A percentile compares a stretch with the other conserved stretches of the same genome.
phyloP scores from a whole-genome alignment of 1,284 basidiomycete species.

The Marasmius fiardii region DNA sequence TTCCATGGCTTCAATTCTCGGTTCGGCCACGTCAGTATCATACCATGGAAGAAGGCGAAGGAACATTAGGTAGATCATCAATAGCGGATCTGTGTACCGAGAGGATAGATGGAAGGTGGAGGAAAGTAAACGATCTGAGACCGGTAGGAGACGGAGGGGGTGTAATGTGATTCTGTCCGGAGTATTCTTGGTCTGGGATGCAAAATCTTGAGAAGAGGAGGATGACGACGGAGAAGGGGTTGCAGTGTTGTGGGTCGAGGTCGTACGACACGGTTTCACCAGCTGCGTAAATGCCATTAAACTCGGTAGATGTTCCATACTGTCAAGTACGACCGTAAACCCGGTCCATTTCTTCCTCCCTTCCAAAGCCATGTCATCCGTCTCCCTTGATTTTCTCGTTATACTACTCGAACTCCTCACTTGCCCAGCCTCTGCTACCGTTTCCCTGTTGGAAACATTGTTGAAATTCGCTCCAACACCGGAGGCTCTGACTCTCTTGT shows the following conservation, averaged over 20 bases:
- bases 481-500: slow-evolving; percentile 47
- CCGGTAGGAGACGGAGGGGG: neutral
- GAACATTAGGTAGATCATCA: slow-evolving; percentile 2
- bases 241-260: neutral
- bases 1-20: neutral
- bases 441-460: slow-evolving; percentile 27
- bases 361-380: neutral
- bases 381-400: slow-evolving; percentile 29
- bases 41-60: neutral
- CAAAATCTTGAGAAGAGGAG: neutral
- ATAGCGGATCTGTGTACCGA: neutral
- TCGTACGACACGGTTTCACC: slow-evolving; percentile 39
- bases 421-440: slow-evolving; percentile 8
- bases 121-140: slow-evolving; percentile 1
- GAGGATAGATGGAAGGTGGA: neutral
- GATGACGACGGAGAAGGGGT: neutral
- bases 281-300: slow-evolving; percentile 72
- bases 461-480: slow-evolving; percentile 43
- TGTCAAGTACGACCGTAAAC: slow-evolving; percentile 88
- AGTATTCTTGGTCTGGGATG: neutral
- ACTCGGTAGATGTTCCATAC: slow-evolving; percentile 81
- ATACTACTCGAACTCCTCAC: neutral
- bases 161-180: too few relatives aligned
- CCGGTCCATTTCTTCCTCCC: neutral
- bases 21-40: neutral